Evolutionary conservation across 805 yeast species (phyloP), one percentile per base, ranked within the genome.

Genomic region (Sungouiella blattae): DNA sequence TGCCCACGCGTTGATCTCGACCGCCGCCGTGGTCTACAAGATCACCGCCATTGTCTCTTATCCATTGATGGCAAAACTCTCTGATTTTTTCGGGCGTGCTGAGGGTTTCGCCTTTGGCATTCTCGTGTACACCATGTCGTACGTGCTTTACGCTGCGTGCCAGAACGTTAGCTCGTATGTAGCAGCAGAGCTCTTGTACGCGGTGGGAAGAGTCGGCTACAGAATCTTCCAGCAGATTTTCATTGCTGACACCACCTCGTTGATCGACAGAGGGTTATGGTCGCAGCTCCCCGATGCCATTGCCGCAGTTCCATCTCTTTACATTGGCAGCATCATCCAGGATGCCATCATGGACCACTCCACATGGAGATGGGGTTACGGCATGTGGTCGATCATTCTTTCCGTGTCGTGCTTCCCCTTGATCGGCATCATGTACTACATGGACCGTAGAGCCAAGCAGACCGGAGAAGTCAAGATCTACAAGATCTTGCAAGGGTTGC

Each of bases 311-410:
- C 49, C 55, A 30, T 52, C 67, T n/a, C 54, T 60, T 4, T 61
- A 51, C 45, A 46, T 55, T 11, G 67, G 62, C 15, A 47, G 62
- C 15, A 33, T 44, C 18, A 54, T 54, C 22, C 55, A 59, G 17
- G 38, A 55, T 11, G 53, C 50, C 16, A 44, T 57, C 37, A 21
- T 36, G 11, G 40, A 36, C n/a, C 25, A 35, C 30, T 30, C 32
- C 15, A 36, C 35, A 43, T 75, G 80, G 80, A 62, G 77, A 52
- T 68, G 74, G 73, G 79, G 77, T 18, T 71, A 65, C 45, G 76
- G 75, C 33, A 61, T 71, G 54, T 73, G 73, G 57, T 64, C 71
- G 14, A 60, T 73, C 26, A 61, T 73, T 18, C 55, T 64, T 41
- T 76, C 77, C 3, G 61, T 60, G 15, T 64, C 61, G 13, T 33